Evolutionary conservation across 2,329 filamentous ascomycete species (phyloP).

Genomic region (Aspergillus sp.): DNA sequence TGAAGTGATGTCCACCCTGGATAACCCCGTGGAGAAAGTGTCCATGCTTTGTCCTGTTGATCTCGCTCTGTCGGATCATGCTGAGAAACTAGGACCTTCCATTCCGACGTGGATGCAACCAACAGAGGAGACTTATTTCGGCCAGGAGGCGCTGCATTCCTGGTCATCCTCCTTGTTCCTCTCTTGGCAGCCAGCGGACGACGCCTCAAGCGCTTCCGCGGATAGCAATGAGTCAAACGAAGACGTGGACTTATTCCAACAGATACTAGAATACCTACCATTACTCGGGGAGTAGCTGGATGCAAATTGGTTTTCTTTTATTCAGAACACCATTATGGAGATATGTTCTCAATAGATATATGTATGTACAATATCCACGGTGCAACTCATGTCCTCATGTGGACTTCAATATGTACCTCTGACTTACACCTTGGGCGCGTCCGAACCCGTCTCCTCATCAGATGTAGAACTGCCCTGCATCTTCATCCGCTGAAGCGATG

Average conservation of each 20-base stretch:
- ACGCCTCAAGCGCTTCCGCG: not conserved
- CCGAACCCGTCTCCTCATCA: not conserved
- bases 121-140: not conserved
- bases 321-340: too few species aligned
- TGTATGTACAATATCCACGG: too few species aligned
- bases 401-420: not conserved
- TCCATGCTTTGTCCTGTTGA: not conserved
- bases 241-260: not conserved
- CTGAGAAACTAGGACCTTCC: not conserved
- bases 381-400: too few species aligned
- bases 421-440: not conserved
- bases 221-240: not conserved
- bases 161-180: not conserved
- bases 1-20: slow-evolving; percentile 9
- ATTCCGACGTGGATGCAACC: not conserved
- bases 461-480: not conserved
- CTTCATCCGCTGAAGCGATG: not conserved
- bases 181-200: not conserved
- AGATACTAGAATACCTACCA: not conserved
- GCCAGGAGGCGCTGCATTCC: not conserved
- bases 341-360: too few species aligned
- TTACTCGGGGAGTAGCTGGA: not conserved
- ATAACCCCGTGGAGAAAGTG: slow-evolving; percentile 1
- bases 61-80: not conserved
- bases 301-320: not conserved